These are phyloP conservation scores for Aspergillus alliaceus DNA, from an alignment of 2,329 filamentous ascomycete genomes.

Conservation along the genomic window DNA sequence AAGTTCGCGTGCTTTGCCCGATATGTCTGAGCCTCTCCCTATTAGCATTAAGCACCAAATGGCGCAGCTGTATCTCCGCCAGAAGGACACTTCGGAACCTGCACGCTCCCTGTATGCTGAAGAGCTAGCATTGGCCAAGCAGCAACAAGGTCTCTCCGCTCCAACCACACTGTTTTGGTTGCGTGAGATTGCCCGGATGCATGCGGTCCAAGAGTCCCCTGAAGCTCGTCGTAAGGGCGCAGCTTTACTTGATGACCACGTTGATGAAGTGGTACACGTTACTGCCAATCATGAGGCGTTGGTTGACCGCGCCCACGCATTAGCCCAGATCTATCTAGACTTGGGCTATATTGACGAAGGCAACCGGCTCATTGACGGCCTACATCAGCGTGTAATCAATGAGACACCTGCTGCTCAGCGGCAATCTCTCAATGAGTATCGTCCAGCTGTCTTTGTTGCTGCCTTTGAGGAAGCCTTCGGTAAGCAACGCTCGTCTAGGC, in stretches of 20 bases:
- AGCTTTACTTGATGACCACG: conserved; percentile 41
- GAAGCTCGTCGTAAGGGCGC: conserved; percentile 41
- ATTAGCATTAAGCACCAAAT: conserved; percentile 52
- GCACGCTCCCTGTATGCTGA: conserved; percentile 45
- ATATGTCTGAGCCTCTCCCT: conserved; percentile 39
- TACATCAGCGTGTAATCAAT: conserved; percentile 53
- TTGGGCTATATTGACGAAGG: conserved; percentile 44
- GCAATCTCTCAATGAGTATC: conserved; percentile 30
- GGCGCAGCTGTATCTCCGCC: conserved; percentile 49
- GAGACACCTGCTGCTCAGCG: conserved; percentile 36
- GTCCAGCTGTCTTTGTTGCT: conserved; percentile 47
- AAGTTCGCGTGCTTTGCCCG: conserved; percentile 27
- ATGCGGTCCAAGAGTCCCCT: conserved; percentile 40
- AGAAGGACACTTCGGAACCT: conserved; percentile 36
- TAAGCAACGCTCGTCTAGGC: conserved; percentile 35
- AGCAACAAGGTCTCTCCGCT: conserved; percentile 49
- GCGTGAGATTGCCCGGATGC: conserved; percentile 44
- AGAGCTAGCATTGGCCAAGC: conserved; percentile 44
- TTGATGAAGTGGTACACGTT: conserved; percentile 44
- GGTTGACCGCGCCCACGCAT: conserved; percentile 47
- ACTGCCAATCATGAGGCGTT: conserved; percentile 45
- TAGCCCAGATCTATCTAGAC: conserved; percentile 48
- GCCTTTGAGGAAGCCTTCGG: conserved; percentile 46
- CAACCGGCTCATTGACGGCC: conserved; percentile 45
- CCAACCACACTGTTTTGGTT: conserved; percentile 47